phyloP scores from a whole-genome alignment of 1,284 basidiomycete genomes.

The Ustilago esculenta region DNA sequence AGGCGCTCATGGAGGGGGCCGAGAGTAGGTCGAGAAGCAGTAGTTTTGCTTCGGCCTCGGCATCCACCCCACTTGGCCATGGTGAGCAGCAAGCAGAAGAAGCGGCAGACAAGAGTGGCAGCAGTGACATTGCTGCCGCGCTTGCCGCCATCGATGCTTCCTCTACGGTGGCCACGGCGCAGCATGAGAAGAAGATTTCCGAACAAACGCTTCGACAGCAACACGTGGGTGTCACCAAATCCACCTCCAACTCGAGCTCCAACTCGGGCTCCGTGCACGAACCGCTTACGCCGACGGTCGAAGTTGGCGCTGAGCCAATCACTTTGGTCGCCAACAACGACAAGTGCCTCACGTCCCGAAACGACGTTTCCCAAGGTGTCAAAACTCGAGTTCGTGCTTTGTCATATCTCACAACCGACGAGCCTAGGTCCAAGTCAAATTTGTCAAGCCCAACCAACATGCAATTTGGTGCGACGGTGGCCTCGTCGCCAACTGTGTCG shows the following conservation, averaged over 20 bases:
- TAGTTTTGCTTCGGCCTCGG: constrained; percentile 9
- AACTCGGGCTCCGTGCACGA: constrained; percentile 10
- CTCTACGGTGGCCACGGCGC: neutral
- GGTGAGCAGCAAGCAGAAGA: no score
- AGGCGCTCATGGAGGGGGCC: constrained; percentile 45
- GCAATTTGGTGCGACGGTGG: constrained; percentile 3
- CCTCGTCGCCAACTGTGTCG: neutral
- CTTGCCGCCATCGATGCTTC: constrained; percentile 22
- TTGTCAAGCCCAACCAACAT: constrained; percentile 10
- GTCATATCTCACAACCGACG: no score
- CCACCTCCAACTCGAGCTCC: constrained; percentile 19
- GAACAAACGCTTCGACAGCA: constrained; percentile 2
- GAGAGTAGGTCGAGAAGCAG: neutral
- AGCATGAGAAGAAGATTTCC: constrained; percentile 3
- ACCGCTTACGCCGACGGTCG: constrained; percentile 22
- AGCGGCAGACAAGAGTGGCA: constrained; percentile 22
- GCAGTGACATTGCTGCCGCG: constrained; percentile 22
- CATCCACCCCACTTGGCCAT: no score
- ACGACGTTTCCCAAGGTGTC: no score
- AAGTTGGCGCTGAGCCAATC: neutral
- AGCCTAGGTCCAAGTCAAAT: no score
- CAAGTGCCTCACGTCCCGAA: no score
- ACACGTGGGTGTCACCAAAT: constrained; percentile 16
- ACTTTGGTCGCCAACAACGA: neutral
- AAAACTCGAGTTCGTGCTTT: no score